Base-by-base conservation (phyloP, 164 flowering plant species). In the Echeveria elegans region DNA sequence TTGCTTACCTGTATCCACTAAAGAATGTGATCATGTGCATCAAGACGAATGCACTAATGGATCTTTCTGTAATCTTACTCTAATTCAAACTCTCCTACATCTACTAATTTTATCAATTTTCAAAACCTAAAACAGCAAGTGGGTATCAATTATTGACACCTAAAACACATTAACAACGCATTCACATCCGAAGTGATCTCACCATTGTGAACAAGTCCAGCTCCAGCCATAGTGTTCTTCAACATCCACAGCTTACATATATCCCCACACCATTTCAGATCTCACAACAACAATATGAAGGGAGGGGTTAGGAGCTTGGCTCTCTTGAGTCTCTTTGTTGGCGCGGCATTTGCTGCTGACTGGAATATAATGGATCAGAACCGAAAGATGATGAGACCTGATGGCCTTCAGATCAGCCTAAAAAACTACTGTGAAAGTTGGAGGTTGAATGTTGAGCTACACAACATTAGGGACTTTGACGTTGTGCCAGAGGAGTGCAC, bases 391-490 rank as follows among this genome's bases (percentile, higher is more conserved):
- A 38, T 23, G 48, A 34, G 73, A 43, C 5, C n/a, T 70, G 29
- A 64, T 68, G 24, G 69, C 7, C 26, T 32, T n/a, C 41, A 67
- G 4, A 72, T 73, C 38, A 81, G 74, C 73, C 66, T 87, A 71
- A 89, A 86, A 72, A 86, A 79, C 47, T 86, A 83, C 70, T 89
- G 96, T 69, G 96, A 89, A 81, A 79, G 88, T 38, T 89, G 92
- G 89, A 84, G 90, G 69, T 77, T 85, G 58, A 89, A 89, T 75
- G 92, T 87, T 14, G 92, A 89, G 83, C 77, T 89, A 0, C 74
- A 89, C 86, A 89, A 89, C 74, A 83, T 87, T 2, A 70, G 78
- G 32, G 85, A 61, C 8, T 87, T 81, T 52, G 81, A 78, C 1
- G 84, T 86, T 0, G 89, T 89, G 15, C 96, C 96, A 0, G 79